phyloP scores from a whole-genome alignment of 202 grass and related monocot species.

The Carex sylvatica region DNA sequence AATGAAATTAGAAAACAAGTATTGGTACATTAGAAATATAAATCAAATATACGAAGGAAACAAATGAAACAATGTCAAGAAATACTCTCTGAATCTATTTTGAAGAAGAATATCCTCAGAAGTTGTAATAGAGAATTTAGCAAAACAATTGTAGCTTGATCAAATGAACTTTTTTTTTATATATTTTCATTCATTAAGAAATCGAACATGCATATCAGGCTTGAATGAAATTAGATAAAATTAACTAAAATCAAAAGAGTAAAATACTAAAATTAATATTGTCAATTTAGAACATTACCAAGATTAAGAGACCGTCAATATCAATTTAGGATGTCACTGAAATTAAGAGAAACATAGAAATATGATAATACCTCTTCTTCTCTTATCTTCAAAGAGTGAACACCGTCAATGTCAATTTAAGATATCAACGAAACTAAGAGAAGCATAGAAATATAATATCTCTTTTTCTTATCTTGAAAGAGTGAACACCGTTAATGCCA shows the following conservation, averaged over 20 bases:
- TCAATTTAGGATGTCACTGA: neutral
- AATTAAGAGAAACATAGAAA: too few relatives aligned
- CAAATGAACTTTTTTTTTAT: too few relatives aligned
- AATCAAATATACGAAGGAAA: neutral
- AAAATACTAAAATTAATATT: neutral
- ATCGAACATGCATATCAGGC: neutral
- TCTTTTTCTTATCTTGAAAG: slow-evolving; percentile 17
- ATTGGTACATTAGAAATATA: neutral
- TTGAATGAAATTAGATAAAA: neutral
- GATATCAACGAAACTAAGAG: slow-evolving; percentile 3
- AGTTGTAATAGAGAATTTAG: neutral
- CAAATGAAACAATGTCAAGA: neutral
- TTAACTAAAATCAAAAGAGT: neutral
- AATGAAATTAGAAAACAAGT: neutral
- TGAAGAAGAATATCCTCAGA: neutral
- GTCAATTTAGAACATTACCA: neutral
- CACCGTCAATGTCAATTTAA: neutral
- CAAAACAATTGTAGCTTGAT: neutral
- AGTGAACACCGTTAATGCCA: slow-evolving; percentile 14
- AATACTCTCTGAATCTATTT: neutral
- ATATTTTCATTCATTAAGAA: neutral
- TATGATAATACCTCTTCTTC: too few relatives aligned
- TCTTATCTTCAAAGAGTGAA: too few relatives aligned
- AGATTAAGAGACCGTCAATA: neutral
- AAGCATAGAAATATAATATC: neutral